A percentile compares a stretch with the other conserved stretches of the same genome.
phyloP scores from a whole-genome alignment of 1,284 basidiomycete species.

The Leccinum griseonigrum region DNA sequence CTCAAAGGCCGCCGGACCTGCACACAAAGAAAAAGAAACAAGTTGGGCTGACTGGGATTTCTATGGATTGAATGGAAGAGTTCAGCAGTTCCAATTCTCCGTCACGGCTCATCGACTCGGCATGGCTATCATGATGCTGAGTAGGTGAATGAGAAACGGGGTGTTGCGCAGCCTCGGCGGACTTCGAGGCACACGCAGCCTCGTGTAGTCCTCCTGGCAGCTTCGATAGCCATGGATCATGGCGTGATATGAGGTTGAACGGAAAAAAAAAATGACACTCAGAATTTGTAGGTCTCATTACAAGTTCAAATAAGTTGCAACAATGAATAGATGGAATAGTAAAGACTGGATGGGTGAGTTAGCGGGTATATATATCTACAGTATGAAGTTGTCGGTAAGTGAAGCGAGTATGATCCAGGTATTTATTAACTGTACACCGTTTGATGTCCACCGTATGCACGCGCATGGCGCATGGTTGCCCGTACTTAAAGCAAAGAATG shows the following conservation, averaged over 20 bases:
- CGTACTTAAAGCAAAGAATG: not conserved
- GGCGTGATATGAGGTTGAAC: not conserved
- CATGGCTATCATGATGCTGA: not conserved
- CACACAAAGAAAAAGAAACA: not conserved
- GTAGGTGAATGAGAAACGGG: conserved; percentile 14
- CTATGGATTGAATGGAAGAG: not conserved
- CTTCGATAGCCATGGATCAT: not conserved
- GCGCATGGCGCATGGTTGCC: not conserved
- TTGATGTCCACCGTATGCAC: conserved; percentile 6
- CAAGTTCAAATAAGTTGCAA: not conserved
- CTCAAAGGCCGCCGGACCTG: not conserved
- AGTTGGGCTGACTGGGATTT: not conserved
- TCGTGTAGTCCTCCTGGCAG: conserved; percentile 27
- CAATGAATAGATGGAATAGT: not conserved
- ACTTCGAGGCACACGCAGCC: conserved; percentile 8
- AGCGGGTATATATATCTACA: conserved; percentile 19
- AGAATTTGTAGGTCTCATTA: not conserved
- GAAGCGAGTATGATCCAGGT: conserved; percentile 6
- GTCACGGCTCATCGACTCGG: not conserved
- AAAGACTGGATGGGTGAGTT: conserved; percentile 9
- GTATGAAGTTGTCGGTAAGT: conserved; percentile 15
- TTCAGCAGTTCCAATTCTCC: not conserved
- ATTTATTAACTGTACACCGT: conserved; percentile 9
- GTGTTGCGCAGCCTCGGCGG: conserved; percentile 18
- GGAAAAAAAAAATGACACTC: not conserved